Percentiles rank a stretch among this genome's conserved stretches.
Conservation (phyloP, 768 basidiomycete genomes). For the Russula ochroleuca region DNA sequence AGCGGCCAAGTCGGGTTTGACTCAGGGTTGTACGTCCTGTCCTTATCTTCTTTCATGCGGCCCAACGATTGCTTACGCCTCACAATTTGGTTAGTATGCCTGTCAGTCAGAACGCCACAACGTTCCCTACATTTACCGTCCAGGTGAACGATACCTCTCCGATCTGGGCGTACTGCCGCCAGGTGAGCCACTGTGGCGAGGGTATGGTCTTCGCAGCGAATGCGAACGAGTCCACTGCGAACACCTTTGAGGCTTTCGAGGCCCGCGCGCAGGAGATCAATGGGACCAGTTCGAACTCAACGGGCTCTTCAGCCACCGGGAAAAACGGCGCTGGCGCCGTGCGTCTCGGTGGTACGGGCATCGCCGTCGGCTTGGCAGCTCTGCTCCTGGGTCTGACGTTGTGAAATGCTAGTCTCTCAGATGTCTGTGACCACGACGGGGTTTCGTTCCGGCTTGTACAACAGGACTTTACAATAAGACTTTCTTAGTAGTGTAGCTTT, state of each 20-base stretch:
- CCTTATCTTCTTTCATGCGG: background rate
- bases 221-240: constrained; percentile 46
- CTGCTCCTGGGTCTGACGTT: constrained; percentile 18
- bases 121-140: constrained; percentile 51
- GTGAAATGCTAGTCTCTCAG: background rate
- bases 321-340: constrained; percentile 24
- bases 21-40: constrained; percentile 37
- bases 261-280: constrained; percentile 44
- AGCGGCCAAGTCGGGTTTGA: constrained; percentile 43
- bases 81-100: constrained; percentile 38
- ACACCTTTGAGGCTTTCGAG: constrained; percentile 52
- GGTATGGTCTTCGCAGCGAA: constrained; percentile 63
- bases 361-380: background rate
- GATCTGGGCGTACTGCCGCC: constrained; percentile 54
- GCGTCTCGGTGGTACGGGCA: constrained; percentile 17
- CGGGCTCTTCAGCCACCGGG: constrained; percentile 6
- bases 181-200: constrained; percentile 46
- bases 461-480: background rate
- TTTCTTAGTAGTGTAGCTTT: constrained; percentile 7
- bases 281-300: constrained; percentile 25
- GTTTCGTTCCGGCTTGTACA: constrained; percentile 19
- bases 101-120: constrained; percentile 41
- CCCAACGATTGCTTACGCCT: background rate
- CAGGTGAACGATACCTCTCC: constrained; percentile 53
- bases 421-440: background rate